Evolutionary conservation across 2,329 filamentous ascomycete species (phyloP).

Genomic region (Exophiala bonariae): DNA sequence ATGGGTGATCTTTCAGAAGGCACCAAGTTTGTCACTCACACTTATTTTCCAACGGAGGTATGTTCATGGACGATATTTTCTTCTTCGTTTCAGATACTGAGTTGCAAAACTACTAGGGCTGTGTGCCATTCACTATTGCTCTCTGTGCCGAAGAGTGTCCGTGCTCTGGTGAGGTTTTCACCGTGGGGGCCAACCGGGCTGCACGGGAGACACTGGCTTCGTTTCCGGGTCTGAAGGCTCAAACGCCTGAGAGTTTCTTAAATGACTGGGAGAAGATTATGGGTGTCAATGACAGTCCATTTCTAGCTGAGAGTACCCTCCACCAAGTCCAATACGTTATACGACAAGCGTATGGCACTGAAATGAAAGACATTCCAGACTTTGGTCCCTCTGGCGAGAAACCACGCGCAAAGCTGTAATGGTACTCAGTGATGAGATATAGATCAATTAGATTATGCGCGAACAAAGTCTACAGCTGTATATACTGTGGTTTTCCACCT

Average conservation of each 20-base stretch:
- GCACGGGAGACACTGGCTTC: neutral
- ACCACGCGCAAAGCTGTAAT: neutral
- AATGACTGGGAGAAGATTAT: neutral
- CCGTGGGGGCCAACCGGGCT: neutral
- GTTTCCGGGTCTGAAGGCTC: neutral
- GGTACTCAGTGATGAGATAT: too few species aligned
- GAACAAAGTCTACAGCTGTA: too few species aligned
- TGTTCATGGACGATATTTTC: neutral
- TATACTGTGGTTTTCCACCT: too few species aligned
- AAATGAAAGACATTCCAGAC: conserved; percentile 1
- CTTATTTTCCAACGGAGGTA: conserved; percentile 1
- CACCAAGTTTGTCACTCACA: neutral
- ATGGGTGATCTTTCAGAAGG: neutral
- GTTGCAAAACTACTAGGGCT: neutral
- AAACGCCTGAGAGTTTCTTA: neutral
- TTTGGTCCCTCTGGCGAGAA: neutral
- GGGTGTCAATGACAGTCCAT: neutral
- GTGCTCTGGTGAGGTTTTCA: neutral
- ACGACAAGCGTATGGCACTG: neutral
- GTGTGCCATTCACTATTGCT: neutral
- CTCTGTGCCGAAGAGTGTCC: neutral
- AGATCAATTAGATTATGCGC: too few species aligned
- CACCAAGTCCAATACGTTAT: conserved; percentile 1
- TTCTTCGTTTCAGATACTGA: neutral
- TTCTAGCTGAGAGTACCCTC: neutral